These are phyloP conservation scores for Paxillus rubicundulus DNA, from an alignment of 768 basidiomycete species.

Conservation along the genomic window DNA sequence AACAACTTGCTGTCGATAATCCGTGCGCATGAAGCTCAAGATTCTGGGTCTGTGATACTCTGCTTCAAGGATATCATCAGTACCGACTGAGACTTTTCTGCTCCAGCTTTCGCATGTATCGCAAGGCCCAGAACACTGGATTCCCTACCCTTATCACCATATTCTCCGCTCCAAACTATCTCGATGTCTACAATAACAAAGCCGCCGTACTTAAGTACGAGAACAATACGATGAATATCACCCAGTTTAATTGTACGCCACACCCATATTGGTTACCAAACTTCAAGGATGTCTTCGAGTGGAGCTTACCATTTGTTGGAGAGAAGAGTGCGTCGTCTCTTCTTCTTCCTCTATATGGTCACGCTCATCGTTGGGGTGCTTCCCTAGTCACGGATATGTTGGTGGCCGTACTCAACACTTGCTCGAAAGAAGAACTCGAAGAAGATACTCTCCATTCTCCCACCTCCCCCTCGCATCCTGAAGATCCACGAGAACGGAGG, in stretches of 20 bases:
- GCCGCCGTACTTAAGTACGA: conserved; percentile 97
- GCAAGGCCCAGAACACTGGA: conserved; percentile 87
- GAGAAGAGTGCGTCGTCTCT: conserved; percentile 73
- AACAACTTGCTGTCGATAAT: conserved; percentile 92
- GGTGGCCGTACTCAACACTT: conserved; percentile 92
- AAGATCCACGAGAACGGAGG: conserved; percentile 39
- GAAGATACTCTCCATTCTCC: conserved; percentile 50
- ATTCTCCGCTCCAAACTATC: conserved; percentile 95
- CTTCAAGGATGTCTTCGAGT: conserved; percentile 98
- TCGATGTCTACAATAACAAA: conserved; percentile 95
- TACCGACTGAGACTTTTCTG: background rate
- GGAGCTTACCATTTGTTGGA: conserved; percentile 96
- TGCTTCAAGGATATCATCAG: background rate
- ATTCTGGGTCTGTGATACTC: conserved; percentile 67
- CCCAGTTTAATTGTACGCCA: conserved; percentile 77
- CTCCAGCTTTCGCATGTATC: conserved; percentile 84
- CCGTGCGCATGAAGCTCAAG: conserved; percentile 95
- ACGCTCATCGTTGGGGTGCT: background rate
- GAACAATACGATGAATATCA: conserved; percentile 94
- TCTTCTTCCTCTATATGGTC: background rate
- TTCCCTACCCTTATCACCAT: conserved; percentile 98
- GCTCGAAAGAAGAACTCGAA: conserved; percentile 93
- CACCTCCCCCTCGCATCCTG: conserved; percentile 20
- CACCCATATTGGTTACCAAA: conserved; percentile 96
- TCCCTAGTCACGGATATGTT: conserved; percentile 92